Conservation (phyloP, 768 basidiomycete species). For the Boletus pseudopeckii region DNA sequence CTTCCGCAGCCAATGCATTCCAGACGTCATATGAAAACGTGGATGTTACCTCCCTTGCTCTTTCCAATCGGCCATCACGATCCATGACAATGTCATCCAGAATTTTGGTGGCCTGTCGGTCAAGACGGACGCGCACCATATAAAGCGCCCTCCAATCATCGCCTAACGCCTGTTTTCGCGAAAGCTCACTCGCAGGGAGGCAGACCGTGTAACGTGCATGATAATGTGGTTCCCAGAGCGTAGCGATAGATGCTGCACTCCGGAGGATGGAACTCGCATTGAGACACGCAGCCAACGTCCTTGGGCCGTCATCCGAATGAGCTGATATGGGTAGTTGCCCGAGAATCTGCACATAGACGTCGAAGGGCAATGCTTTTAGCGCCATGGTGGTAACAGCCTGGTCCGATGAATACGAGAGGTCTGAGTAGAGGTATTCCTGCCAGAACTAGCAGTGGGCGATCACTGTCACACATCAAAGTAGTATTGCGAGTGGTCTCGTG, state of each 20-base stretch:
- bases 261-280: conserved; percentile 37
- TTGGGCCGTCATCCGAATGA: conserved; percentile 22
- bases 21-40: conserved; percentile 51
- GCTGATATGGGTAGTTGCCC: conserved; percentile 29
- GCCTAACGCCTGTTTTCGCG: conserved; percentile 26
- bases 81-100: conserved; percentile 41
- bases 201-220: conserved; percentile 44
- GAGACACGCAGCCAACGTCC: conserved; percentile 41
- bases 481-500: background rate
- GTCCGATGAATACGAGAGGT: background rate
- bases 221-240: conserved; percentile 56
- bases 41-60: conserved; percentile 38
- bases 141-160: conserved; percentile 50
- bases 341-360: conserved; percentile 38
- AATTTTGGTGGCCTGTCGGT: conserved; percentile 38
- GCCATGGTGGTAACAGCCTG: conserved; percentile 14
- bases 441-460: background rate
- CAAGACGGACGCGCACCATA: conserved; percentile 41
- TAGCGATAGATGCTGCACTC: conserved; percentile 39
- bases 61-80: conserved; percentile 36
- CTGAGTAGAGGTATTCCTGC: background rate
- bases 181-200: conserved; percentile 35
- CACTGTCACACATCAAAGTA: no score
- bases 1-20: conserved; percentile 47
- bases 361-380: conserved; percentile 29